These are phyloP conservation scores for Arthrobotrys pseudoclavata DNA, from an alignment of 2,329 filamentous ascomycete species.

Conservation along the genomic window DNA sequence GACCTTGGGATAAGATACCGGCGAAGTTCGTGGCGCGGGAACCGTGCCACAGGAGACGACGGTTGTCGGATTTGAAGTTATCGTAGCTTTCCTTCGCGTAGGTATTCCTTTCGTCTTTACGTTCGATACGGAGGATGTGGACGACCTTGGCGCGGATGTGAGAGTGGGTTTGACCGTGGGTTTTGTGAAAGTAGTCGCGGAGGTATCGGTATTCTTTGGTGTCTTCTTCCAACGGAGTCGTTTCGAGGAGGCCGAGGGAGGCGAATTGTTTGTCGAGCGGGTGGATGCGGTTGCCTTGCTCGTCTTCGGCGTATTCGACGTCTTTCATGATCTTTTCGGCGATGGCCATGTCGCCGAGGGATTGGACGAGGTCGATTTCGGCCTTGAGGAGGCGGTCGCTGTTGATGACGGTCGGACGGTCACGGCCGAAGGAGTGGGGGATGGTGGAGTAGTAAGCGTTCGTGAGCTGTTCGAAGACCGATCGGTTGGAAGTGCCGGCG, in stretches of 20 bases:
- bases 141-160: constrained; percentile 72
- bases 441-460: constrained; percentile 86
- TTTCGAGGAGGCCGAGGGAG: constrained; percentile 79
- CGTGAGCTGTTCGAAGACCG: constrained; percentile 75
- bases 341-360: constrained; percentile 86
- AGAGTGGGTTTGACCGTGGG: constrained; percentile 76
- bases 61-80: constrained; percentile 73
- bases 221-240: constrained; percentile 75
- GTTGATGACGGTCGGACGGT: constrained; percentile 77
- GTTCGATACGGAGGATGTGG: constrained; percentile 86
- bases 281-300: constrained; percentile 71
- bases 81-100: constrained; percentile 72
- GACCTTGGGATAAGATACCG: constrained; percentile 86
- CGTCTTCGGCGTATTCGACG: constrained; percentile 70
- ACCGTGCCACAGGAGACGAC: constrained; percentile 88
- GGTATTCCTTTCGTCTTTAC: constrained; percentile 78
- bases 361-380: constrained; percentile 84
- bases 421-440: constrained; percentile 83
- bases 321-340: constrained; percentile 80
- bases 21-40: constrained; percentile 86
- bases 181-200: constrained; percentile 75
- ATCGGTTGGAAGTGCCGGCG: constrained; percentile 66
- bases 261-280: constrained; percentile 80
- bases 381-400: constrained; percentile 74
- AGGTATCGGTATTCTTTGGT: constrained; percentile 77